Conservation (phyloP, 2,329 filamentous ascomycete species). For the Fusarium sp. region DNA sequence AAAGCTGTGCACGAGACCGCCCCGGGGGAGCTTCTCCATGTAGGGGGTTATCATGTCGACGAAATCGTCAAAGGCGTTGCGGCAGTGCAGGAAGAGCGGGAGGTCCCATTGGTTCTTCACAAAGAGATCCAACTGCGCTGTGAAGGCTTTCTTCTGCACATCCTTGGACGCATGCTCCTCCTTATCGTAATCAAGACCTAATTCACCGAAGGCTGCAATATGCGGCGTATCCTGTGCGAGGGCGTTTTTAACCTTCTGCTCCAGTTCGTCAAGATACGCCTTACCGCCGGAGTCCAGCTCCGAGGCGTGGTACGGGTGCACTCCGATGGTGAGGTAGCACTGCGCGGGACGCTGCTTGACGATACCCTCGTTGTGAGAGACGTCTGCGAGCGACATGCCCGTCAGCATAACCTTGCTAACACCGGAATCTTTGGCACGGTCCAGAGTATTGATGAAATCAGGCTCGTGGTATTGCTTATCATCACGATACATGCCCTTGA, state of each 20-base stretch:
- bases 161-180: constrained; percentile 57
- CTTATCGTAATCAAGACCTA: constrained; percentile 64
- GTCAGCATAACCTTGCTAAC: constrained; percentile 59
- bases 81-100: constrained; percentile 46
- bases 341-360: constrained; percentile 47
- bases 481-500: constrained; percentile 63
- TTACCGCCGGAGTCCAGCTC: constrained; percentile 55
- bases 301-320: constrained; percentile 64
- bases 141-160: constrained; percentile 43
- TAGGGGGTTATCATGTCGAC: constrained; percentile 56
- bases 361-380: constrained; percentile 47
- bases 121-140: constrained; percentile 45
- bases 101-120: constrained; percentile 44
- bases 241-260: constrained; percentile 42
- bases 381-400: constrained; percentile 54
- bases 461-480: constrained; percentile 61
- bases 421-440: constrained; percentile 56
- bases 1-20: constrained; percentile 47
- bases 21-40: constrained; percentile 42
- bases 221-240: constrained; percentile 45
- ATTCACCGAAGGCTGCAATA: constrained; percentile 62
- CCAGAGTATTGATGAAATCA: constrained; percentile 58
- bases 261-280: constrained; percentile 41
- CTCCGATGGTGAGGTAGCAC: constrained; percentile 61
- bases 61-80: constrained; percentile 48